A percentile compares a stretch with the other conserved stretches of the same genome.
phyloP scores from a whole-genome alignment of 805 yeast species.

The Nadsonia fulvescens region DNA sequence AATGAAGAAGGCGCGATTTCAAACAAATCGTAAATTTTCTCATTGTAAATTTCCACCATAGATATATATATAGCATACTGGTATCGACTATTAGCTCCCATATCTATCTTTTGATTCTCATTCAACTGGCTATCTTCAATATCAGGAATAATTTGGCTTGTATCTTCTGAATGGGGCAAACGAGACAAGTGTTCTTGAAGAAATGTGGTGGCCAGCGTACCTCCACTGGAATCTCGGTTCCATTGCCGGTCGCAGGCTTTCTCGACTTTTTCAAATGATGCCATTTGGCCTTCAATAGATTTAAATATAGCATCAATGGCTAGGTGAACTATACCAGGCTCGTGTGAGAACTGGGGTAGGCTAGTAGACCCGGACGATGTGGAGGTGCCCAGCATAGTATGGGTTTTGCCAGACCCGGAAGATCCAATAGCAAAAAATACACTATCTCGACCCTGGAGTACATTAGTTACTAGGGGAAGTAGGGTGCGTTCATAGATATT shows the following conservation, averaged over 20 bases:
- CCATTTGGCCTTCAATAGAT: conserved; percentile 12
- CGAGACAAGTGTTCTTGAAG: too few relatives aligned
- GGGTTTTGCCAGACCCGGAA: conserved; percentile 31
- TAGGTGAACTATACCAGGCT: conserved; percentile 23
- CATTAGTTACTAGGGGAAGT: conserved; percentile 17
- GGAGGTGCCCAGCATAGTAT: conserved; percentile 15
- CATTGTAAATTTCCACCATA: conserved; percentile 35
- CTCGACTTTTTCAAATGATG: conserved; percentile 11
- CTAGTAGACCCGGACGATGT: too few relatives aligned
- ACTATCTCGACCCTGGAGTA: conserved; percentile 22
- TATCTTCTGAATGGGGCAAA: too few relatives aligned
- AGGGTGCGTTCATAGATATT: conserved; percentile 22
- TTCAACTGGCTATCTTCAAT: too few relatives aligned
- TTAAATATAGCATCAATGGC: conserved; percentile 20
- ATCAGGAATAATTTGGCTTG: too few relatives aligned
- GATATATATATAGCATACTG: conserved; percentile 27
- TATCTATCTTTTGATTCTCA: too few relatives aligned
- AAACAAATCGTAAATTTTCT: conserved; percentile 24
- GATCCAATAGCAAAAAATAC: conserved; percentile 34
- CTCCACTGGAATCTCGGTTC: conserved; percentile 4
- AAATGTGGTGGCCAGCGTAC: conserved; percentile 1
- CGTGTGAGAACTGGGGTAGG: too few relatives aligned
- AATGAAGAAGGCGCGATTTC: conserved; percentile 9
- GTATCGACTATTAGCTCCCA: conserved; percentile 4
- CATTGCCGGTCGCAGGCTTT: conserved; percentile 9